Conservation (phyloP, 768 basidiomycete species). For the Phallus indusiatus region DNA sequence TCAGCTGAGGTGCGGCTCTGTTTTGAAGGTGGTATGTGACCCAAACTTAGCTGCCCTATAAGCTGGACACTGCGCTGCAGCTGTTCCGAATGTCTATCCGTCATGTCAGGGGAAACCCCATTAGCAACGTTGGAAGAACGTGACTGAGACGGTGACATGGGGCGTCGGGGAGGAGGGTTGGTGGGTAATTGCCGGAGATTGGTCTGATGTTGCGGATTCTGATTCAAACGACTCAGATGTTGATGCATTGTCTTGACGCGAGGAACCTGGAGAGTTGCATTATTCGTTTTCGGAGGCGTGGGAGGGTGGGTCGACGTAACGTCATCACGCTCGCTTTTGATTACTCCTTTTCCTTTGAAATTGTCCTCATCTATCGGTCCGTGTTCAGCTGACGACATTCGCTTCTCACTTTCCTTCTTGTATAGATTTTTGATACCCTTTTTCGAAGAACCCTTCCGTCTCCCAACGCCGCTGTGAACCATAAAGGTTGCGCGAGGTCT, state of each 20-base stretch:
- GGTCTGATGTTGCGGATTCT: background rate
- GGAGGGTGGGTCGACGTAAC: background rate
- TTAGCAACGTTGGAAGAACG: background rate
- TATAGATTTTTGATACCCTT: background rate
- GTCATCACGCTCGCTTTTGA: background rate
- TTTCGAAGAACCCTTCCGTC: background rate
- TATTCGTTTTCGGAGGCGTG: background rate
- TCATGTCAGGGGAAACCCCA: background rate
- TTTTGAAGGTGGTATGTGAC: constrained; percentile 1
- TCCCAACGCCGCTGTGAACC: background rate
- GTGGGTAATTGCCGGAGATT: constrained; percentile 5
- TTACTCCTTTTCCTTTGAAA: background rate
- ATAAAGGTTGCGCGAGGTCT: background rate
- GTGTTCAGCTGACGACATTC: background rate
- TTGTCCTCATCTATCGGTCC: background rate
- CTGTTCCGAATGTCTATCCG: background rate
- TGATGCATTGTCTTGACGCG: background rate
- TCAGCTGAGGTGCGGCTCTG: background rate
- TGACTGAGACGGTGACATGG: background rate
- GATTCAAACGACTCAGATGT: background rate
- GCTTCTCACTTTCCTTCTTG: background rate
- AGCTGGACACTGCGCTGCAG: background rate
- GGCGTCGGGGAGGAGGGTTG: constrained; percentile 4
- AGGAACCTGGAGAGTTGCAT: background rate
- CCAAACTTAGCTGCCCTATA: background rate